Evolutionary conservation across 257 asterid genomes (phyloP).

Genomic region (Nemophila menziesii): DNA sequence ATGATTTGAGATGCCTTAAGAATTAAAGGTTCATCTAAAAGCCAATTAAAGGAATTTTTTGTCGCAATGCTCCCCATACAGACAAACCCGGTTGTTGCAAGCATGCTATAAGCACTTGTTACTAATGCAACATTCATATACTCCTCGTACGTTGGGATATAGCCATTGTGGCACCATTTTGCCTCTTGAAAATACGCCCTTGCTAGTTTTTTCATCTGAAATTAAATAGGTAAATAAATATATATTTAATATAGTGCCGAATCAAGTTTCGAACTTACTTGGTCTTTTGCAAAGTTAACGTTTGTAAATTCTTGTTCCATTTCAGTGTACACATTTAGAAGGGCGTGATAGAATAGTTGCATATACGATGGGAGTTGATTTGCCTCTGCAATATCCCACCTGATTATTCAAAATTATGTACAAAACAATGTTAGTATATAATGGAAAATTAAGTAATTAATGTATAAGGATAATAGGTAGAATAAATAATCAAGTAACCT

Average conservation of each 20-base stretch:
- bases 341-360: constrained; percentile 5
- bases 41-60: constrained; percentile 17
- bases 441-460: neutral
- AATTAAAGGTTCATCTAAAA: constrained; percentile 13
- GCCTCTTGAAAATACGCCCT: constrained; percentile 21
- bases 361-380: constrained; percentile 5
- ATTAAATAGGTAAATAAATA: neutral
- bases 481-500: no score
- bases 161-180: constrained; percentile 24
- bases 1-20: constrained; percentile 12
- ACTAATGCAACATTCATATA: constrained; percentile 20
- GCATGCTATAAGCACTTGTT: constrained; percentile 8
- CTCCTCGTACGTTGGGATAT: constrained; percentile 27
- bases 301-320: constrained; percentile 2
- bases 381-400: constrained; percentile 1
- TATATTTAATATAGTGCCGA: neutral
- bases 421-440: neutral
- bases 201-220: constrained; percentile 27
- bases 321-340: constrained; percentile 6
- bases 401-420: neutral
- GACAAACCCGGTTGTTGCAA: constrained; percentile 16
- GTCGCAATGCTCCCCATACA: constrained; percentile 17
- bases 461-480: neutral
- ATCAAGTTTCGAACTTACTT: neutral
- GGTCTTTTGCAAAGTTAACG: neutral